These are phyloP conservation scores for Ophiostoma piceae DNA, from an alignment of 2,329 filamentous ascomycete genomes.

Conservation along the genomic window DNA sequence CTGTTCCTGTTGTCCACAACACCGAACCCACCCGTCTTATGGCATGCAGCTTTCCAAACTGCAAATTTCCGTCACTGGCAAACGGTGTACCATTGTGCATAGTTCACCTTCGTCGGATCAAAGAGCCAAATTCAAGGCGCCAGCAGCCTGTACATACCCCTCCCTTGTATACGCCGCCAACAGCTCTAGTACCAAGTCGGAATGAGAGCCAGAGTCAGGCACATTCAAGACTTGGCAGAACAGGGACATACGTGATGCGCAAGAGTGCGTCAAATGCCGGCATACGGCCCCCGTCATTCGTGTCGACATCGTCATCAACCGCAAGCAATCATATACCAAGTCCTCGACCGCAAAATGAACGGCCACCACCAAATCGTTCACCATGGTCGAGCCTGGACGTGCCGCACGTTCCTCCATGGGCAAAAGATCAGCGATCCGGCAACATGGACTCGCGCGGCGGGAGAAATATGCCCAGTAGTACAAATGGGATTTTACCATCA, in stretches of 20 bases:
- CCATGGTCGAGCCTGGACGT: too few relatives aligned
- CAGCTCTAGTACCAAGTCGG: not conserved
- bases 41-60: not conserved
- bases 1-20: not conserved
- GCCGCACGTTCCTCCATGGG: not conserved
- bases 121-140: not conserved
- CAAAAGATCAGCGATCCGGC: not conserved
- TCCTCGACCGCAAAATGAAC: not conserved
- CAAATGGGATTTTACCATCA: not conserved
- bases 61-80: not conserved
- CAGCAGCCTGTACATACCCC: not conserved
- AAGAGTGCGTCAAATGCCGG: conserved; percentile 15
- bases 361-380: not conserved
- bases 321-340: not conserved
- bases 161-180: not conserved
- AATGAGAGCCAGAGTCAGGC: not conserved
- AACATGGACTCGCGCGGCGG: not conserved
- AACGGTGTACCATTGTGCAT: not conserved
- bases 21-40: not conserved
- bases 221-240: not conserved
- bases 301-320: not conserved
- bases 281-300: not conserved
- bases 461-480: not conserved
- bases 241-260: conserved; percentile 15
- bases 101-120: not conserved